These are phyloP conservation scores for Coniophora puteana DNA, from an alignment of 1,284 basidiomycete species.

Conservation along the genomic window DNA sequence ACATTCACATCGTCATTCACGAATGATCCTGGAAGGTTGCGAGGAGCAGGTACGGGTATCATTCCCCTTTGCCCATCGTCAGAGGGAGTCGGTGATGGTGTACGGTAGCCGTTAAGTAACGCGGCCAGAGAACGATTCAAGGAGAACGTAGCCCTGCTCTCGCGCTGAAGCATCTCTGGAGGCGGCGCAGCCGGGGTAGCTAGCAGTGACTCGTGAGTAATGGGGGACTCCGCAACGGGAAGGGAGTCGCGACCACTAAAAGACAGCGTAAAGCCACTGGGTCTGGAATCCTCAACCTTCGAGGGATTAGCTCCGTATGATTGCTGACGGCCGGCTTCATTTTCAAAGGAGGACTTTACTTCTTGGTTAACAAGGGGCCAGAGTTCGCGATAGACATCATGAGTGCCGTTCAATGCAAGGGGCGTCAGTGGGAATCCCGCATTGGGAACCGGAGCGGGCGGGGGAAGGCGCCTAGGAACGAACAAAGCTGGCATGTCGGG, in stretches of 20 bases:
- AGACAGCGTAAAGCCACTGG: too few species aligned
- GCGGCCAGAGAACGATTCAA: constrained; percentile 12
- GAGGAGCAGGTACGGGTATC: too few species aligned
- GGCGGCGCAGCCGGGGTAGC: constrained; percentile 1
- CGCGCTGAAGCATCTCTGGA: constrained; percentile 5
- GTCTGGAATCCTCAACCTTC: too few species aligned
- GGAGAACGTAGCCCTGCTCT: background rate
- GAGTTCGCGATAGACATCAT: constrained; percentile 18
- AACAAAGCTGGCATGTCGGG: too few species aligned
- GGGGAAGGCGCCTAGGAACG: too few species aligned
- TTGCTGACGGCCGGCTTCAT: background rate
- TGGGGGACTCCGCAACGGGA: background rate
- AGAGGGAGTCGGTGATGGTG: constrained; percentile 12
- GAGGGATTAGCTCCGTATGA: background rate
- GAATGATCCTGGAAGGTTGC: background rate
- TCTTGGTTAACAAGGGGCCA: constrained; percentile 28
- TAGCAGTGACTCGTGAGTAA: constrained; percentile 1
- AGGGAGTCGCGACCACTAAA: too few species aligned
- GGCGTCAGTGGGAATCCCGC: constrained; percentile 6
- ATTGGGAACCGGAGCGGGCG: constrained; percentile 11
- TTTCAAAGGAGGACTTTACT: constrained; percentile 17
- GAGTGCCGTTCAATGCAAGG: background rate
- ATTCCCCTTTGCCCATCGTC: too few species aligned
- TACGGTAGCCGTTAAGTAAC: constrained; percentile 11
- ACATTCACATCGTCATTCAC: too few species aligned